A percentile compares a stretch with the other conserved stretches of the same genome.
Conservation (phyloP, 164 flowering plant genomes). For the Cinnamomum micranthum region DNA sequence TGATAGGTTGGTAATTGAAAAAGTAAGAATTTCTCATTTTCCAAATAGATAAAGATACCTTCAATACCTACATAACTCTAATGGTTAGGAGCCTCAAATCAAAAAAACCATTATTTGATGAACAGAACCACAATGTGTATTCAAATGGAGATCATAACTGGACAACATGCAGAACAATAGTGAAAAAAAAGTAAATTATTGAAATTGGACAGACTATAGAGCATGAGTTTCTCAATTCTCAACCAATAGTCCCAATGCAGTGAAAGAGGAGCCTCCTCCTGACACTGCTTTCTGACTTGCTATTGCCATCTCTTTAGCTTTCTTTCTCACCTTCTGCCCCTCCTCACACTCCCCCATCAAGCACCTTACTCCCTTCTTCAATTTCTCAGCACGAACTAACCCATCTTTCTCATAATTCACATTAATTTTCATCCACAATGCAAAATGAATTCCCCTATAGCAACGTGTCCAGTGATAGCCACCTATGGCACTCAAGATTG, state of each 20-base stretch:
- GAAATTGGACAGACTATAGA: no score
- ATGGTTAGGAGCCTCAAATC: no score
- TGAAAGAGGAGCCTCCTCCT: constrained; percentile 10
- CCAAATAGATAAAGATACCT: no score
- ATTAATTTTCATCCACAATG: constrained; percentile 3
- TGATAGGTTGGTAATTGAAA: no score
- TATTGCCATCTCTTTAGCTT: background rate
- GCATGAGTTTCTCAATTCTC: background rate
- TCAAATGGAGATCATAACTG: no score
- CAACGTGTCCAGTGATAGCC: background rate
- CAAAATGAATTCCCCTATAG: constrained; percentile 9
- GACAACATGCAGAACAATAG: no score
- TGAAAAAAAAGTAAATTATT: no score
- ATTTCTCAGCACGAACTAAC: constrained; percentile 25
- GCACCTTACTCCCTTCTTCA: constrained; percentile 20
- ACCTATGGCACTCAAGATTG: no score
- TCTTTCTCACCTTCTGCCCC: constrained; percentile 10
- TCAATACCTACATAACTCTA: no score
- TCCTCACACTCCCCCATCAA: constrained; percentile 13
- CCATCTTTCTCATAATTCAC: constrained; percentile 11
- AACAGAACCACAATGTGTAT: no score
- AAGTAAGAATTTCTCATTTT: no score
- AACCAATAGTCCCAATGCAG: background rate
- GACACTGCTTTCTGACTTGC: background rate
- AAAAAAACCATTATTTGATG: no score